Percentiles rank a stretch among this genome's conserved stretches.
Conservation (phyloP, 495 filamentous ascomycete genomes). For the Neurospora sp. region DNA sequence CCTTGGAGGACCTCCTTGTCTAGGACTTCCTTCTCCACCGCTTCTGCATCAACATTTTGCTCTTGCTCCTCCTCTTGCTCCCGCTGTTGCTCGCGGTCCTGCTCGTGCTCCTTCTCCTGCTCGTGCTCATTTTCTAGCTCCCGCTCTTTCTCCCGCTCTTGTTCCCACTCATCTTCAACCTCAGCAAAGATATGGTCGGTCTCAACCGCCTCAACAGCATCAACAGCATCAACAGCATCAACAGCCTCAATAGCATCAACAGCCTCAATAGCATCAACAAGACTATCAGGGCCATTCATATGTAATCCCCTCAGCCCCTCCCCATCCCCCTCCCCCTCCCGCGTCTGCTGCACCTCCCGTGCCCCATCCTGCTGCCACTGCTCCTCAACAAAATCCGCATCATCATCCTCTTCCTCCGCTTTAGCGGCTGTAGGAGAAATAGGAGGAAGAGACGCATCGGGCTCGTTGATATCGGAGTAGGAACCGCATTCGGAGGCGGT, state of each 20-base stretch:
- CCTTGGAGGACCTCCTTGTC: neutral
- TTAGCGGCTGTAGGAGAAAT: neutral
- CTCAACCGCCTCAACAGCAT: too few species aligned
- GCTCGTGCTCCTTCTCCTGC: too few species aligned
- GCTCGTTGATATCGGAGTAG: neutral
- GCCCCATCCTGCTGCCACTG: neutral
- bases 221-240: too few species aligned
- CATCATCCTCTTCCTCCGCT: neutral
- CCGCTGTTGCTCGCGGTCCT: too few species aligned
- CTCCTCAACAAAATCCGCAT: neutral
- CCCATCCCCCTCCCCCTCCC: neutral
- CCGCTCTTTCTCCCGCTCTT: too few species aligned
- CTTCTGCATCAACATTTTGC: neutral
- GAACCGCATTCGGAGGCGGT: neutral
- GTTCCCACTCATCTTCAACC: too few species aligned
- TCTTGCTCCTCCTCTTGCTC: too few species aligned
- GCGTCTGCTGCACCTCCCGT: neutral
- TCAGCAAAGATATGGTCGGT: too few species aligned
- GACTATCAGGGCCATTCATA: too few species aligned
- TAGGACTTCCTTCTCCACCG: neutral
- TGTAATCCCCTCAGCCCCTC: neutral
- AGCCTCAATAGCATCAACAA: too few species aligned
- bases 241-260: too few species aligned
- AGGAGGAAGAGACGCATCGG: neutral
- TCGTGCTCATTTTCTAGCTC: too few species aligned